phyloP scores from a whole-genome alignment of 1,284 basidiomycete genomes.

The Heliocybe sulcata region DNA sequence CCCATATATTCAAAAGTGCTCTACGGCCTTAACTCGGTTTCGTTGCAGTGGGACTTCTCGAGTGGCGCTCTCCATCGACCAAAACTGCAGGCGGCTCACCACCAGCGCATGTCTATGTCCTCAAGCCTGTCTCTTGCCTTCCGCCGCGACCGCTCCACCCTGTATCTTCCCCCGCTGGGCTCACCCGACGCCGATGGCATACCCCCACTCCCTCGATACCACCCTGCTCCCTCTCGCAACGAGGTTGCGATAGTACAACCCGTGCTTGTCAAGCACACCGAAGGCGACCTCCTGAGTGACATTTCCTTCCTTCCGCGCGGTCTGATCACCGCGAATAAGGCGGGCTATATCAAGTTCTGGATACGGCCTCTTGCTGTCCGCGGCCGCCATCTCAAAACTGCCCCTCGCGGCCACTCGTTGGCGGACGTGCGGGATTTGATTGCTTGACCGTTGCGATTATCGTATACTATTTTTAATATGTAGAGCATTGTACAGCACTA shows the following conservation, averaged over 20 bases:
- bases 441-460: background rate
- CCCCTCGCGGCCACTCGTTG: background rate
- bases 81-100: conserved; percentile 53
- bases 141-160: conserved; percentile 49
- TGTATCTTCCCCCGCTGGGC: conserved; percentile 36
- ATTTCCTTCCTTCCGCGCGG: conserved; percentile 68
- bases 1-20: conserved; percentile 5
- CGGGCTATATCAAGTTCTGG: conserved; percentile 78
- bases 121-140: conserved; percentile 66
- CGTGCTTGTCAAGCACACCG: conserved; percentile 79
- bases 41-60: conserved; percentile 82
- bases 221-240: conserved; percentile 81
- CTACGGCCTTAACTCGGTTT: conserved; percentile 7
- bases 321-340: conserved; percentile 70
- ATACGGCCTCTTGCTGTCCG: conserved; percentile 58
- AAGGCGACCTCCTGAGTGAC: conserved; percentile 67
- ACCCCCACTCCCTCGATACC: conserved; percentile 49
- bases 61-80: conserved; percentile 71
- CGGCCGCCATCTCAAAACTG: conserved; percentile 18
- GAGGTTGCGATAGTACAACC: conserved; percentile 91
- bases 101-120: conserved; percentile 67
- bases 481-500: conserved; percentile 1
- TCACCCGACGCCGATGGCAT: conserved; percentile 20
- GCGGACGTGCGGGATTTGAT: conserved; percentile 3
- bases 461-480: background rate